These are phyloP conservation scores for Sextonia rubra DNA, from an alignment of 164 flowering plant species.

Conservation along the genomic window DNA sequence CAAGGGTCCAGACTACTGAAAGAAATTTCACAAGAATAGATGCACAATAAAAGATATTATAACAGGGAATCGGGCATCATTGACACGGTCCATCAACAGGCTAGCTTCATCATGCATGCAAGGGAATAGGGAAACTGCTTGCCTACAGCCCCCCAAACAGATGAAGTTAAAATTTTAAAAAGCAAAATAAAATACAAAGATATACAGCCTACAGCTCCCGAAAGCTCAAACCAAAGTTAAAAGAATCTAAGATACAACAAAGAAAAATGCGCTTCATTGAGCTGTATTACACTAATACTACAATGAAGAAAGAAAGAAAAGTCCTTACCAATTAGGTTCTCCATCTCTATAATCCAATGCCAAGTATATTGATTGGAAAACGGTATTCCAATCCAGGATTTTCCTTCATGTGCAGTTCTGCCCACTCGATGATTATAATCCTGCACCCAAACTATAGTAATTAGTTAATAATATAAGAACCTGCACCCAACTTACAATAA, in stretches of 20 bases:
- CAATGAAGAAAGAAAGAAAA: background rate
- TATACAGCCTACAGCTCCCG: too few species aligned
- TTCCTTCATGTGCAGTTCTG: slow-evolving; percentile 96
- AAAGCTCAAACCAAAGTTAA: too few species aligned
- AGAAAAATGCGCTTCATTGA: too few species aligned
- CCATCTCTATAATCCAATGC: slow-evolving; percentile 83
- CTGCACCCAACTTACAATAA: too few species aligned
- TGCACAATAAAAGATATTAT: slow-evolving; percentile 33
- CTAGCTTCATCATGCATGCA: slow-evolving; percentile 68
- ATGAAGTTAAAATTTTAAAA: too few species aligned
- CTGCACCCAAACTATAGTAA: slow-evolving; percentile 27
- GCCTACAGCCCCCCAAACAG: slow-evolving; percentile 28
- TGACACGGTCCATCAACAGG: slow-evolving; percentile 54
- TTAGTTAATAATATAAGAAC: too few species aligned
- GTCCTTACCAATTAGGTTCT: slow-evolving; percentile 57
- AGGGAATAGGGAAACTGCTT: slow-evolving; percentile 63
- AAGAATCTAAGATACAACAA: too few species aligned
- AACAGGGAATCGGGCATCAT: slow-evolving; percentile 65
- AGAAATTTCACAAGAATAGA: too few species aligned
- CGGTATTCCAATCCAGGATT: slow-evolving; percentile 87
- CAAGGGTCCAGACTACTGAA: too few species aligned
- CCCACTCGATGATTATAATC: slow-evolving; percentile 97
- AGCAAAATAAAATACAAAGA: too few species aligned
- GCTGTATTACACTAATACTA: background rate
- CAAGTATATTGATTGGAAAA: slow-evolving; percentile 79